Base-by-base conservation (phyloP, 2,329 filamentous ascomycete genomes). In the Cercospora sojina region DNA sequence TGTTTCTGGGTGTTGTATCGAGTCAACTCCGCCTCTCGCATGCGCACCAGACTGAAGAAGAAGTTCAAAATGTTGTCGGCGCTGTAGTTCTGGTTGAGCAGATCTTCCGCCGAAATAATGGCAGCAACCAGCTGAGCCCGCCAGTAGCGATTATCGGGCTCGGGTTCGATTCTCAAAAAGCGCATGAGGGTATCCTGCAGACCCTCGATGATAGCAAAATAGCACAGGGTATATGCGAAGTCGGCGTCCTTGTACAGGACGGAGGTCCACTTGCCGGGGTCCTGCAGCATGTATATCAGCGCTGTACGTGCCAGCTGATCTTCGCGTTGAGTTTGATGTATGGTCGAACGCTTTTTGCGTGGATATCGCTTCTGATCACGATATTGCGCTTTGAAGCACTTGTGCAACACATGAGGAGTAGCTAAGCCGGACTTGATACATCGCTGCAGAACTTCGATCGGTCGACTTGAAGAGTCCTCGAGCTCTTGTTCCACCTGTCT, bases 281-380 rank as follows among this genome's bases (percentile, higher is more conserved):
- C 29, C 35, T 29, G 59, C 59, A 51, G 25, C 9, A 62, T 35
- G 10, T 51, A 9, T 9, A 27, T 2, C 16, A 62, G 59, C 3
- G 20, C 20, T 13, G 47, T 51, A 9, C 43, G 59, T 5, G 43
- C 59, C 9, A 62, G 43, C 59, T 53, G 59, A 25, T 62, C 59
- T 16, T 55, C 31, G 9, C 59, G 41, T 3, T 32, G 29, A 1
- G 0, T 9, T 8, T 51, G 13, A 18, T 35, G 43, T 5, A 62
- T n/a, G 0, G 16, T 2, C 2, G 5, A 2, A 8, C 59, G 59
- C 4, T 12, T 6, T 2, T n/a, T 9, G 4, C 59, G 59, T 27
- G 18, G 0, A 4, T 23, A 38, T 12, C 27, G 29, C 7, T 1
- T 1, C 3, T 13, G n/a, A 3, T 55, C 27, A 5, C 7, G n/a